Base-by-base conservation (phyloP, 2,329 filamentous ascomycete species). In the Colletotrichum ledebouriae region DNA sequence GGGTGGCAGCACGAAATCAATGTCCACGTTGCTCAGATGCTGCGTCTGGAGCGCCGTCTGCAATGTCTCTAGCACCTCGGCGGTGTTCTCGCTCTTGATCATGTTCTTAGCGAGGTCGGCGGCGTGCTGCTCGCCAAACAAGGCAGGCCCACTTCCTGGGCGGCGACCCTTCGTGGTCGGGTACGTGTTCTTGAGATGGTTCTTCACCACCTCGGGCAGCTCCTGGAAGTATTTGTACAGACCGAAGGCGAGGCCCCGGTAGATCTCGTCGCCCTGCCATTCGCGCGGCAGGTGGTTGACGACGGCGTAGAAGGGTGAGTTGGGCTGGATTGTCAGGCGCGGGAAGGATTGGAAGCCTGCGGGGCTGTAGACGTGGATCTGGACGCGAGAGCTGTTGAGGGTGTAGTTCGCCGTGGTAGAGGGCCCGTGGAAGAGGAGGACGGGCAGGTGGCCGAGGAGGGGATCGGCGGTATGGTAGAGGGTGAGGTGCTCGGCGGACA, bases 161-260 rank as follows among this genome's bases (percentile, higher is more conserved):
- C 87, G 84, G 65, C 87, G 84, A 22, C 84, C 84, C 73, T 85
- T 79, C 13, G 84, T 83, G 59, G 81, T 78, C 42, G 86, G 85
- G 72, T 87, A 89, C 42, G 83, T 79, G 73, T 85, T 85, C 72
- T 85, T 89, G 78, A 97, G 86, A 69, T 89, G 86, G 74, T 85
- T 85, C 83, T 94, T 97, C 76, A 94, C 90, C 42, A 87, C 84
- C 62, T 92, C 87, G 22, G 94, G 90, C 59, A 99, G 85, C 80
- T 98, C 95, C 70, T 88, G 87, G 77, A 98, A 98, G 84, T 98
- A 99, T 78, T 97, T 98, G 83, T 91, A 92, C 73, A 99, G 85
- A 64, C 93, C 94, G 79, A 98, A 97, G 55, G 95, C 96, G 63
- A 99, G 86, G 17, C 92, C 96, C 52, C 96, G 90, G 80, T 92